Percentiles rank a stretch among this genome's conserved stretches.
These are phyloP conservation scores for Dichotomocladium elegans DNA, from an alignment of 371 early-diverging fungal species.

Conservation along the genomic window DNA sequence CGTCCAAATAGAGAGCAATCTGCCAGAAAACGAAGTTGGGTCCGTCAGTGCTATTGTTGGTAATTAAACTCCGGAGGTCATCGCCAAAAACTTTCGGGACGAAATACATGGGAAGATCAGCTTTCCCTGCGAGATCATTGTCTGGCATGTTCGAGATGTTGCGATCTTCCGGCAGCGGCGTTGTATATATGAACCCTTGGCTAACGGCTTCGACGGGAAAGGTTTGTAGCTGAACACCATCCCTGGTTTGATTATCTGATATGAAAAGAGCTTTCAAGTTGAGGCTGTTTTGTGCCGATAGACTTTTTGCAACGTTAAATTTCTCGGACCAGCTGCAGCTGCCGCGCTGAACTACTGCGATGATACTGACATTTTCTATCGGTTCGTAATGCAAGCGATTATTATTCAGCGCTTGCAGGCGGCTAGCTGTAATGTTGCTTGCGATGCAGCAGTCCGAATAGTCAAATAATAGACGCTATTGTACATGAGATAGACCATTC, in stretches of 20 bases:
- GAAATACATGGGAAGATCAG: slow-evolving; percentile 28
- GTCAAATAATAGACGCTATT: slow-evolving; percentile 8
- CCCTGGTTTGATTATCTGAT: slow-evolving; percentile 22
- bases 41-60: background rate
- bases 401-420: slow-evolving; percentile 2
- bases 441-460: slow-evolving; percentile 6
- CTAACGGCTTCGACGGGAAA: slow-evolving; percentile 6
- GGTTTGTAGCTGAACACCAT: background rate
- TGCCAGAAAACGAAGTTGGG: background rate
- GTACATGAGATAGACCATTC: slow-evolving; percentile 10
- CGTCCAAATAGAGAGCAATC: background rate
- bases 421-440: slow-evolving; percentile 5
- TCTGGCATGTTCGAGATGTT: slow-evolving; percentile 31
- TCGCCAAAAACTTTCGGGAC: slow-evolving; percentile 18
- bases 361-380: background rate
- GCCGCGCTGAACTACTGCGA: slow-evolving; percentile 33
- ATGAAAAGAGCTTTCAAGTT: slow-evolving; percentile 25
- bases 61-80: background rate
- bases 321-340: slow-evolving; percentile 33
- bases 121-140: slow-evolving; percentile 17
- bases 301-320: slow-evolving; percentile 10
- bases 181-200: slow-evolving; percentile 8
- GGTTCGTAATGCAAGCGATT: background rate
- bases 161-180: slow-evolving; percentile 16
- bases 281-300: slow-evolving; percentile 18